Base-by-base conservation (phyloP, 2,329 filamentous ascomycete genomes). In the Tolypocladium guangdongense region DNA sequence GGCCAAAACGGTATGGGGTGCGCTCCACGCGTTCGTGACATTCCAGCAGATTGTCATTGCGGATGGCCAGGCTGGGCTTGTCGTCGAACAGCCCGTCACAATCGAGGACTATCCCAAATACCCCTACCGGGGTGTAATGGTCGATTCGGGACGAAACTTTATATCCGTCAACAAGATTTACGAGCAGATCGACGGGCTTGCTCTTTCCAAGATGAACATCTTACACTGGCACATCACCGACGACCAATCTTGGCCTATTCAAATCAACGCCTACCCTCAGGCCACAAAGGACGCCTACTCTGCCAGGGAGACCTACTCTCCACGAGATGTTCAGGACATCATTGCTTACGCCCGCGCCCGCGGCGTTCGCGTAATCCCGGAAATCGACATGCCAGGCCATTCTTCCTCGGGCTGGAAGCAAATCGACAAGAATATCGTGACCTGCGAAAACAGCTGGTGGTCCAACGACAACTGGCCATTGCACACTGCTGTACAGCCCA, bases 381-480 rank as follows among this genome's bases (percentile, higher is more conserved):
- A 82, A 58, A 71, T 80, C 38, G 78, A 81, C 61, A 80, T 80
- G 75, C 78, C 78, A 3, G 75, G 77, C 47, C 78, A 82, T 62
- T 74, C 78, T 7, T 69, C 72, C 33, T 73, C 77, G 0, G 78
- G 78, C 33, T 81, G 78, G 78, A 67, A 73, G 53, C 75, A 77
- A 55, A 68, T 81, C 6, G 76, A 81, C 57, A 67, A 74, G 22
- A 65, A 71, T 35, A 77, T 82, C 45, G 69, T 83, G 18, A 72
- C 79, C 2, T 83, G 79, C 63, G 66, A 65, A 20, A 67, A 82
- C 63, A 75, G 74, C 24, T 83, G 79, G 79, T 83, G 79, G 80
- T 80, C 76, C 38, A 82, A 82, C 62, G 80, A 83, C 54, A 64
- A 70, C 57, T 82, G 73, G 73, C 55, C 71, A 1, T 59, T 69